phyloP scores from a whole-genome alignment of 2,329 filamentous ascomycete species.

The Cordyceps pruinosa region DNA sequence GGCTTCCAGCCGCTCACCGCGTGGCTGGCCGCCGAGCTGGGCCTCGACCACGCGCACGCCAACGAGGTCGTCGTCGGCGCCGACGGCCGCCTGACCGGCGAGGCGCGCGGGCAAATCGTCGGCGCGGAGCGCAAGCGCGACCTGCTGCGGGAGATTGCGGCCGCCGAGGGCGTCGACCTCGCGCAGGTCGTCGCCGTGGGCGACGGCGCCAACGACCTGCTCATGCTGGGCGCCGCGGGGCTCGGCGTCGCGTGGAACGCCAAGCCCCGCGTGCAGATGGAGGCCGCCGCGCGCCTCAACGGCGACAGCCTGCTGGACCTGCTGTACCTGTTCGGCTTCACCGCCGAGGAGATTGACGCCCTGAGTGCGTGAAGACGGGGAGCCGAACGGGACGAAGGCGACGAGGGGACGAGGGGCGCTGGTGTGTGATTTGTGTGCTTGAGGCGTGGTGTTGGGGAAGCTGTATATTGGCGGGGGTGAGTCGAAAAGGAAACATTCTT shows the following conservation, averaged over 20 bases:
- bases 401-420: conserved; percentile 13
- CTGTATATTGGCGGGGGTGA: background rate
- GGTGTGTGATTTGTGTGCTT: conserved; percentile 1
- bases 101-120: conserved; percentile 65
- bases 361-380: conserved; percentile 30
- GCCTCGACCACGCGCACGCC: conserved; percentile 80
- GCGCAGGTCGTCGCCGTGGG: conserved; percentile 68
- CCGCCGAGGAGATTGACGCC: conserved; percentile 52
- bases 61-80: conserved; percentile 70
- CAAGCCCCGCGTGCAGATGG: conserved; percentile 73
- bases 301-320: conserved; percentile 63
- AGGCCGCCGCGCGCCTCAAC: conserved; percentile 67
- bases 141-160: conserved; percentile 63
- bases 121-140: conserved; percentile 69
- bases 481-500: background rate
- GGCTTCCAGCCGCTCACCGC: conserved; percentile 84
- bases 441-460: conserved; percentile 1
- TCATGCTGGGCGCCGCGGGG: conserved; percentile 71
- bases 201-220: conserved; percentile 75
- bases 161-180: conserved; percentile 56
- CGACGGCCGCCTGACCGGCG: conserved; percentile 58
- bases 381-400: background rate
- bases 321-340: conserved; percentile 67
- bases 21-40: conserved; percentile 75
- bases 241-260: conserved; percentile 79